These are phyloP conservation scores for Penicillium sp. DNA, from an alignment of 2,329 filamentous ascomycete genomes.

Conservation along the genomic window DNA sequence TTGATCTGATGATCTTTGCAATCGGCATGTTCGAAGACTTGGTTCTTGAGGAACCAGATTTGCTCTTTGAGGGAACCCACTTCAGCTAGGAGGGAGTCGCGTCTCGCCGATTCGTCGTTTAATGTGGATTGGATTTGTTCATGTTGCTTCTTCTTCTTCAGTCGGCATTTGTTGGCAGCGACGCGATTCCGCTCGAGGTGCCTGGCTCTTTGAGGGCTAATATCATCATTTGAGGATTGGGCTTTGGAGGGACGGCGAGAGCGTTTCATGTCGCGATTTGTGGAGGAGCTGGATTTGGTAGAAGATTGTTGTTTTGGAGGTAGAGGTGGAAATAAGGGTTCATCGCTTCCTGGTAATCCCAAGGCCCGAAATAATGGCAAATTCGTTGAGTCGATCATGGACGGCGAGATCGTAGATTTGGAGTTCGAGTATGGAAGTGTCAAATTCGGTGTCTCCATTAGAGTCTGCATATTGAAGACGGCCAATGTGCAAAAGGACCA, in stretches of 20 bases:
- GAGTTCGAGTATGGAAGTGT: no score
- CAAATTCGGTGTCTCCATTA: no score
- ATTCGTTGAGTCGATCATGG: no score
- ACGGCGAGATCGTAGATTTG: no score
- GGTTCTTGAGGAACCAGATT: slow-evolving; percentile 20
- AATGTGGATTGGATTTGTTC: slow-evolving; percentile 15
- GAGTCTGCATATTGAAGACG: no score
- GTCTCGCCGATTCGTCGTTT: slow-evolving; percentile 15
- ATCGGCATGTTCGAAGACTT: slow-evolving; percentile 17
- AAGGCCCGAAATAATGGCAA: no score
- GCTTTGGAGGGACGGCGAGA: slow-evolving; percentile 1
- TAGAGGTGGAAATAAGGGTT: no score
- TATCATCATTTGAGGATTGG: background rate
- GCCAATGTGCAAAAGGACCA: no score
- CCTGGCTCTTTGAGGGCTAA: slow-evolving; percentile 11
- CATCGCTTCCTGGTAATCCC: no score
- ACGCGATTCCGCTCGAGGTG: slow-evolving; percentile 23
- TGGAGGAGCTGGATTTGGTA: background rate
- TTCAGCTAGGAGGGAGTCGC: slow-evolving; percentile 14
- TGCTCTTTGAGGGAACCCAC: slow-evolving; percentile 16
- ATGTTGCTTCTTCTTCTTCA: slow-evolving; percentile 20
- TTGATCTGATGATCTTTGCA: slow-evolving; percentile 20
- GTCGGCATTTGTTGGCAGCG: slow-evolving; percentile 21
- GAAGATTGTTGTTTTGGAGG: no score
- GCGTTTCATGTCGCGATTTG: background rate